These are phyloP conservation scores for Debaryomyces hansenii DNA, from an alignment of 805 yeast species.

Conservation along the genomic window DNA sequence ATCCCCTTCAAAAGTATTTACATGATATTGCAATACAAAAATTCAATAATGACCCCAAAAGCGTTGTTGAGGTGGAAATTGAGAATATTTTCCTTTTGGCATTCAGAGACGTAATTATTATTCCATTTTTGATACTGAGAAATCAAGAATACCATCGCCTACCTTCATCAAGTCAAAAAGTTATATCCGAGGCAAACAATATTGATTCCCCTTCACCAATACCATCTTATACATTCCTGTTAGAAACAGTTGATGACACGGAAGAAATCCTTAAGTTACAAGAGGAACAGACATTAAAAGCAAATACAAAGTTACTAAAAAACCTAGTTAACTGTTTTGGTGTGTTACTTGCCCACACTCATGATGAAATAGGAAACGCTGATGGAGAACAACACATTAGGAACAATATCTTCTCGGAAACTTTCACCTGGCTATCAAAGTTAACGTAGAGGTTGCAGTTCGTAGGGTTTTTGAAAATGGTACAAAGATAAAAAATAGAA, in stretches of 20 bases:
- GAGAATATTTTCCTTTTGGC: conserved; percentile 26
- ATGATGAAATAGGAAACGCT: conserved; percentile 13
- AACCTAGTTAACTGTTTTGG: conserved; percentile 20
- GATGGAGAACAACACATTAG: conserved; percentile 21
- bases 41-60: conserved; percentile 1
- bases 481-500: background rate
- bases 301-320: conserved; percentile 4
- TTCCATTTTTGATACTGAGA: conserved; percentile 24
- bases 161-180: background rate
- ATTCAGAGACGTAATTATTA: conserved; percentile 26
- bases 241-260: background rate
- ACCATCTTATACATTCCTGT: background rate
- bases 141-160: conserved; percentile 2
- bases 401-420: conserved; percentile 14
- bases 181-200: background rate
- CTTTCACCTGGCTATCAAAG: conserved; percentile 22
- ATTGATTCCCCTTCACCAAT: background rate
- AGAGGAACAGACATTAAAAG: conserved; percentile 9
- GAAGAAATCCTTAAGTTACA: background rate
- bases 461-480: background rate
- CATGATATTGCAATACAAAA: conserved; percentile 12
- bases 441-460: background rate
- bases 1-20: conserved; percentile 22
- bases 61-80: conserved; percentile 18
- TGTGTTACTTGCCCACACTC: conserved; percentile 14